A percentile compares a stretch with the other conserved stretches of the same genome.
Evolutionary conservation across 805 yeast genomes (phyloP).

Genomic region (Ogataea naganishii): DNA sequence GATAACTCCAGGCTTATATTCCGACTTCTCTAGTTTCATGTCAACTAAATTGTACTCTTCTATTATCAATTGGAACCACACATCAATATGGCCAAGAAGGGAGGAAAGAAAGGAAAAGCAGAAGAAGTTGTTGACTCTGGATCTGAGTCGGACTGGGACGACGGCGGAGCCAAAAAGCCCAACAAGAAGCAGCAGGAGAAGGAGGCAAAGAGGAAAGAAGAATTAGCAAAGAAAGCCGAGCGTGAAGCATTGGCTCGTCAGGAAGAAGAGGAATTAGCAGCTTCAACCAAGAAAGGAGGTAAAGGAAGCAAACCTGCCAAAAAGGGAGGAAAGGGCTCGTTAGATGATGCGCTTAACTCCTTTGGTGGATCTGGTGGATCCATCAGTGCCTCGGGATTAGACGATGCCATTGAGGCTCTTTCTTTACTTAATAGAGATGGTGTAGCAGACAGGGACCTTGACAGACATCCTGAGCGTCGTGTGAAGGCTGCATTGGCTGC

Average conservation of each 20-base stretch:
- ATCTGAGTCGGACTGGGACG: slow-evolving; percentile 46
- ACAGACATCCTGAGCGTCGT: slow-evolving; percentile 84
- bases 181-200: slow-evolving; percentile 64
- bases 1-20: too few species aligned
- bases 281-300: slow-evolving; percentile 54
- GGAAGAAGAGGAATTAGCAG: slow-evolving; percentile 57
- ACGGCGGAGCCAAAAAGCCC: slow-evolving; percentile 63
- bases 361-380: slow-evolving; percentile 37
- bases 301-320: slow-evolving; percentile 52
- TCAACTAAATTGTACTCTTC: not conserved
- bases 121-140: slow-evolving; percentile 37
- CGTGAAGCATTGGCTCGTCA: slow-evolving; percentile 58
- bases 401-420: slow-evolving; percentile 71
- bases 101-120: slow-evolving; percentile 42
- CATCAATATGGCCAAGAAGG: slow-evolving; percentile 19
- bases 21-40: too few species aligned
- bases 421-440: slow-evolving; percentile 53
- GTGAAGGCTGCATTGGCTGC: slow-evolving; percentile 74
- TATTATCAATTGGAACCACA: not conserved
- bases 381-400: slow-evolving; percentile 67
- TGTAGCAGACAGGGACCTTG: slow-evolving; percentile 54
- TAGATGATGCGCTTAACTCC: slow-evolving; percentile 58
- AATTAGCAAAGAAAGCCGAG: slow-evolving; percentile 73
- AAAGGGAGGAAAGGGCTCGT: slow-evolving; percentile 40
- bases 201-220: slow-evolving; percentile 65